These are phyloP conservation scores for Mortierella polycephala DNA, from an alignment of 371 early-diverging fungal genomes.

Conservation along the genomic window DNA sequence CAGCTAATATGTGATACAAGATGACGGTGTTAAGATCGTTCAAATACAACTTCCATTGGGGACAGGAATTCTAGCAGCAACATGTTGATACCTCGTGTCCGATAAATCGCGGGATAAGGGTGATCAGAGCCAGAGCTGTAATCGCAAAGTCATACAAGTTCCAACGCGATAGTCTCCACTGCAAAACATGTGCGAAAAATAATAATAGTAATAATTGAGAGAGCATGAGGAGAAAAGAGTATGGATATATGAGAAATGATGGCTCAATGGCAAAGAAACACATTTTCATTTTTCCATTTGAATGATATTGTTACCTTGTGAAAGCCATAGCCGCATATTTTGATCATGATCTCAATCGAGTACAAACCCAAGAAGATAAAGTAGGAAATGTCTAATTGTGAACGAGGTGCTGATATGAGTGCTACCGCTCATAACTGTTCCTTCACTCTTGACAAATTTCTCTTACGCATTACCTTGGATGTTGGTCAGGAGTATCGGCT, in stretches of 20 bases:
- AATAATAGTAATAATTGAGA: too few species aligned
- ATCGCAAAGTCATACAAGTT: constrained; percentile 62
- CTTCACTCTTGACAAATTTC: too few species aligned
- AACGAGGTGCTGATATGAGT: neutral
- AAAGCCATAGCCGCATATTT: constrained; percentile 59
- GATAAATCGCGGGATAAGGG: constrained; percentile 61
- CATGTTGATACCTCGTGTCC: constrained; percentile 54
- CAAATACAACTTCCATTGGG: too few species aligned
- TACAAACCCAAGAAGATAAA: constrained; percentile 59
- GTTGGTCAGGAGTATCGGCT: constrained; percentile 56
- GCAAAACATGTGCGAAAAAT: neutral
- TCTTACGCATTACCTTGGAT: constrained; percentile 54
- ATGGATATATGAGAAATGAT: neutral
- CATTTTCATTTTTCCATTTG: neutral
- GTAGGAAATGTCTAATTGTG: constrained; percentile 59
- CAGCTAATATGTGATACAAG: constrained; percentile 7
- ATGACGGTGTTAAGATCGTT: too few species aligned
- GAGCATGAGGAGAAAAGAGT: neutral
- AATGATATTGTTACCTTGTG: constrained; percentile 54
- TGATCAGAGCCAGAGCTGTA: constrained; percentile 57
- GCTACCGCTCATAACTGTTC: neutral
- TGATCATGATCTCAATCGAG: constrained; percentile 57
- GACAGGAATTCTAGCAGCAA: too few species aligned
- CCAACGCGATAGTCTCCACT: constrained; percentile 63
- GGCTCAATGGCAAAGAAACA: too few species aligned